Conservation (phyloP, 495 filamentous ascomycete species). For the Neurospora sp. region DNA sequence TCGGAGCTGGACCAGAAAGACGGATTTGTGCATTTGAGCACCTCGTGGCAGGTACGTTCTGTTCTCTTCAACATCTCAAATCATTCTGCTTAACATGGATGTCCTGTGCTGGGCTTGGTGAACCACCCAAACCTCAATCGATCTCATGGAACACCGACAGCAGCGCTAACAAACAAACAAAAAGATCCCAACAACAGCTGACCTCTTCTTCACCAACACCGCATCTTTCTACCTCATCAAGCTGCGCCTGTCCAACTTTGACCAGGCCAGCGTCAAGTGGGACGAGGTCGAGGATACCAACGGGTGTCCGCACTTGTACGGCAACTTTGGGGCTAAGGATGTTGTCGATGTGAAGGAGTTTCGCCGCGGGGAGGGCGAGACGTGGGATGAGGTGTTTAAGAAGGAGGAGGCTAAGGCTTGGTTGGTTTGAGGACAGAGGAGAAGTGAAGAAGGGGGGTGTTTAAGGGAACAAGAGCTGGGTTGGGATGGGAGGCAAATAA, state of each 20-base stretch:
- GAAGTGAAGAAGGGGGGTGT: neutral
- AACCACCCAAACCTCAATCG: too few species aligned
- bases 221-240: conserved; percentile 35
- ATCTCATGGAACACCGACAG: too few species aligned
- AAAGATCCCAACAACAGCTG: conserved; percentile 39
- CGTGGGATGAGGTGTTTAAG: conserved; percentile 26
- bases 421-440: conserved; percentile 6
- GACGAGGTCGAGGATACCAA: conserved; percentile 24
- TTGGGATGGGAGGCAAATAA: neutral
- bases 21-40: conserved; percentile 44
- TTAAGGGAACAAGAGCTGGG: neutral
- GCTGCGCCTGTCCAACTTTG: conserved; percentile 18
- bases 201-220: conserved; percentile 33
- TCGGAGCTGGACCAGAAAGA: conserved; percentile 42
- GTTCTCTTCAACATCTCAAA: neutral
- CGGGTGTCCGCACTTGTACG: conserved; percentile 39
- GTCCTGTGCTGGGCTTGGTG: too few species aligned
- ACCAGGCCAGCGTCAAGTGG: conserved; percentile 27
- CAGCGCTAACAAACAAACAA: neutral
- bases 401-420: conserved; percentile 12
- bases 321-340: conserved; percentile 35
- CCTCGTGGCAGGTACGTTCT: conserved; percentile 32
- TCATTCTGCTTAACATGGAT: too few species aligned
- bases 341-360: conserved; percentile 25
- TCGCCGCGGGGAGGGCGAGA: conserved; percentile 19